Conservation (phyloP, 768 basidiomycete species). For the Tulasnella sp. region DNA sequence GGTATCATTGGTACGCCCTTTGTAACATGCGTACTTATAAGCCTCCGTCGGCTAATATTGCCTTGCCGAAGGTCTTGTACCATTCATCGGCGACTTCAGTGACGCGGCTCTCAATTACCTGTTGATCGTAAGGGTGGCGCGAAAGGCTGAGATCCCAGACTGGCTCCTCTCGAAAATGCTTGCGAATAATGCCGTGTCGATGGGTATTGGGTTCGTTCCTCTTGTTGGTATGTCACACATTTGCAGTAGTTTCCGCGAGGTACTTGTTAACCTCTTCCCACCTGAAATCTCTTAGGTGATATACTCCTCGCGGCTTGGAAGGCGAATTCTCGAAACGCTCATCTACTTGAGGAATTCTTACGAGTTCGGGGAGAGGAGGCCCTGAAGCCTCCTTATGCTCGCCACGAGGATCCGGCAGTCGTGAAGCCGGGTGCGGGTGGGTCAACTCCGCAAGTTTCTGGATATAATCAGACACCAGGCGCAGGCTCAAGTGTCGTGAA, state of each 20-base stretch:
- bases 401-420: slow-evolving; percentile 32
- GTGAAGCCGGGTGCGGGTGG: slow-evolving; percentile 46
- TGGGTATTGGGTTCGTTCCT: slow-evolving; percentile 40
- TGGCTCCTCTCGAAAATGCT: slow-evolving; percentile 70
- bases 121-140: slow-evolving; percentile 67
- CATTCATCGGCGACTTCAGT: slow-evolving; percentile 55
- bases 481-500: too few species aligned
- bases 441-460: too few species aligned
- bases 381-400: slow-evolving; percentile 31
- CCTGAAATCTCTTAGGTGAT: slow-evolving; percentile 44
- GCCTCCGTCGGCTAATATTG: too few species aligned
- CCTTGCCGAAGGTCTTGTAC: slow-evolving; percentile 42
- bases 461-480: slow-evolving; percentile 24
- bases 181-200: slow-evolving; percentile 61
- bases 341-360: slow-evolving; percentile 74
- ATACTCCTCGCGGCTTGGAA: slow-evolving; percentile 67
- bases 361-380: slow-evolving; percentile 66
- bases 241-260: too few species aligned
- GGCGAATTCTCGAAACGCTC: slow-evolving; percentile 83
- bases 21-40: too few species aligned
- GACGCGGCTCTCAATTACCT: slow-evolving; percentile 58
- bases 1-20: slow-evolving; percentile 48
- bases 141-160: slow-evolving; percentile 53
- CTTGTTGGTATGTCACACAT: slow-evolving; percentile 24
- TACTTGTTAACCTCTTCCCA: slow-evolving; percentile 12